phyloP scores from a whole-genome alignment of 2,329 filamentous ascomycete species.

The Cercospora janseana region DNA sequence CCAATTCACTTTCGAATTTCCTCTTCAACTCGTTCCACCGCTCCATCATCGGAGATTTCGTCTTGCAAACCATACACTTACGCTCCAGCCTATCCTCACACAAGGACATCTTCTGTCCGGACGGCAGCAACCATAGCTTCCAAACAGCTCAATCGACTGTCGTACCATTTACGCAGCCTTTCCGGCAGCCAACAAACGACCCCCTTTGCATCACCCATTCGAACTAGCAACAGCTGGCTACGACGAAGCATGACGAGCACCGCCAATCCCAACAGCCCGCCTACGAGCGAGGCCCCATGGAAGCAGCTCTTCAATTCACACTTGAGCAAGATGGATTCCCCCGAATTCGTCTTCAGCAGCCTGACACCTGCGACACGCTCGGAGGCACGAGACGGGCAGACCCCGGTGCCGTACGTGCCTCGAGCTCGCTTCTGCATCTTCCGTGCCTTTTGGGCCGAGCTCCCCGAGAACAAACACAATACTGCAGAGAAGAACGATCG shows the following conservation, averaged over 20 bases:
- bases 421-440: constrained; percentile 78
- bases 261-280: constrained; percentile 38
- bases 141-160: constrained; percentile 25
- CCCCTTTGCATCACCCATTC: neutral
- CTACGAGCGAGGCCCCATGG: constrained; percentile 50
- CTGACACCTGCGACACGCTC: constrained; percentile 38
- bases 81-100: neutral
- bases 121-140: constrained; percentile 35
- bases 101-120: neutral
- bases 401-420: constrained; percentile 45
- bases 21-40: constrained; percentile 1
- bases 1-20: constrained; percentile 17
- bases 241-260: constrained; percentile 48
- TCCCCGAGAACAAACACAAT: constrained; percentile 72
- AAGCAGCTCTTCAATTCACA: constrained; percentile 51
- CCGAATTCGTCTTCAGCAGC: constrained; percentile 54
- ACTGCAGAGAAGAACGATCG: constrained; percentile 67
- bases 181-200: constrained; percentile 29
- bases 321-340: constrained; percentile 48
- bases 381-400: constrained; percentile 34
- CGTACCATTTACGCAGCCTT: constrained; percentile 42
- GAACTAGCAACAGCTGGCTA: constrained; percentile 6
- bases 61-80: constrained; percentile 6
- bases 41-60: neutral
- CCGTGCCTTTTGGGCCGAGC: constrained; percentile 76